Evolutionary conservation across 106 monocot genomes (phyloP), one percentile per base, ranked within the genome.

Genomic region (Amphibolis antarctica): DNA sequence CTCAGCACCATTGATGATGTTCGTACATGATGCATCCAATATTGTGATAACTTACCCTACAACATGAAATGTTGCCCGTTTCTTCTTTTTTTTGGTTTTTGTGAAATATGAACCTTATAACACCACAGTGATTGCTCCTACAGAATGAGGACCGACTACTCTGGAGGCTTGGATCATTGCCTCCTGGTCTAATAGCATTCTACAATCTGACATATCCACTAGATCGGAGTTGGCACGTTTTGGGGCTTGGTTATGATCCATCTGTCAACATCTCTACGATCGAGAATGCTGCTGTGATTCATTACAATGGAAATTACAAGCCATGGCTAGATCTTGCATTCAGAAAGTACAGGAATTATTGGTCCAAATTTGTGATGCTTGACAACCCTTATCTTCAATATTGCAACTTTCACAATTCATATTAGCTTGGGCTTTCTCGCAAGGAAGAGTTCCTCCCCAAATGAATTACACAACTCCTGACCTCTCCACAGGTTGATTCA

Each of bases 241-340:
- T 86, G 46, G 82, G 86, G 1, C 79, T 86, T 14, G 86, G 86
- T 43, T 86, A 86, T 36, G 77, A 86, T 66, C 70, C 77, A 29
- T 69, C 74, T 7, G 53, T 86, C 0, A 55, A 67, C 44, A 55
- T 55, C 12, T 44, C 49, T 7, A 71, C 74, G 20, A 77, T 86
- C 4, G 69, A 79, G 42, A 71, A 68, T 0, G 82, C 79, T 1
- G 86, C 82, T 6, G 86, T 82, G 23, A 60, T 82, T 59, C 86
- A 86, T 55, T 86, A 82, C 55, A 86, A 82, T 19, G 82, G 82
- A 12, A 82, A 86, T 52, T 86, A 77, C 59, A 86, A 82, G 71
- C 86, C 86, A 10, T 82, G 82, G 82, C 60, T 86, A 47, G 82
- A 86, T 60, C 77, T 86, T 21, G 86, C 71, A 0, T 69, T 80